Evolutionary conservation across 202 grass and related monocot species (phyloP).

Genomic region (Schoenoplectus triqueter): DNA sequence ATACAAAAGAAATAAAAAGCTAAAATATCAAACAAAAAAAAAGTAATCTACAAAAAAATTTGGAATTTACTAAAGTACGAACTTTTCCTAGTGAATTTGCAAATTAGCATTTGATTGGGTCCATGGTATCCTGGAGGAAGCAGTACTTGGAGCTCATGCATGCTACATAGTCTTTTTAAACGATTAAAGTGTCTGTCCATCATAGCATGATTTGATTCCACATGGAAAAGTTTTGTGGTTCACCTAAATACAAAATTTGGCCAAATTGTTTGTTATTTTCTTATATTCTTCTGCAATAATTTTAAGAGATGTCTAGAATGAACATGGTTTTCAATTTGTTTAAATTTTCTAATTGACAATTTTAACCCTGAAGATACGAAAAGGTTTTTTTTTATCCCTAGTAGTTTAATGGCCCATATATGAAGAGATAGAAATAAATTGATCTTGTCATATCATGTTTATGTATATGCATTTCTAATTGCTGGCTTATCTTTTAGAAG

Average conservation of each 20-base stretch:
- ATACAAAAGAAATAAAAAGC: no score
- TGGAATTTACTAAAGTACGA: not conserved
- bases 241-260: not conserved
- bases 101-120: not conserved
- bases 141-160: not conserved
- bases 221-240: not conserved
- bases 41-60: not conserved
- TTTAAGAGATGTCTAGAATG: no score
- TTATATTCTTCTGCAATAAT: no score
- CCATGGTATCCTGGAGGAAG: not conserved
- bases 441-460: not conserved
- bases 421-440: not conserved
- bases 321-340: not conserved
- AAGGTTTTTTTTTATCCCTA: not conserved
- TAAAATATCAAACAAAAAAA: no score
- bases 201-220: not conserved
- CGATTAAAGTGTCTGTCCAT: not conserved
- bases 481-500: not conserved
- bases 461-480: not conserved
- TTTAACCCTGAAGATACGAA: not conserved
- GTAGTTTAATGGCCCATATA: not conserved
- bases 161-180: not conserved
- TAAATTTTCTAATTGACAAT: not conserved
- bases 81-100: not conserved
- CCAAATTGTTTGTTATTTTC: not conserved